Base-by-base conservation (phyloP, 225 moss, liverwort and hornwort genomes). In the Polytrichum formosum region DNA sequence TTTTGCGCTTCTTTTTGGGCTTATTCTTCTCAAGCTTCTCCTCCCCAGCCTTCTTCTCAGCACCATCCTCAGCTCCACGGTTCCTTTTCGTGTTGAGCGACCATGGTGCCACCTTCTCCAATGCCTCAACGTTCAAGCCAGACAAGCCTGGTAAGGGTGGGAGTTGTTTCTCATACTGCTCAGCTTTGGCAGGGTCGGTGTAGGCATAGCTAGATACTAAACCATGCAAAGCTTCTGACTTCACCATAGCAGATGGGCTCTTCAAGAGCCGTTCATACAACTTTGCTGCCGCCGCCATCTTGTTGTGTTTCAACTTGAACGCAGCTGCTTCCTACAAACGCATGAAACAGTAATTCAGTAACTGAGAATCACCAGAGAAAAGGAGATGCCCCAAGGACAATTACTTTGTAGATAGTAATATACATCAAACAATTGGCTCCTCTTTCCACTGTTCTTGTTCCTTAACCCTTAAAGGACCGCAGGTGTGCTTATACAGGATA, bases 291-390 rank as follows among this genome's bases (percentile, higher is more conserved):
- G 81, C 88, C 35, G 88, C 79, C 84, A 91, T 71, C 65, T 89
- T 94, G 25, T 88, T 90, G 85, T 98, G 91, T 65, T 85, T 94
- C 69, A 98, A 64, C 84, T 98, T 98, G 76, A 94, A 94, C n/a
- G 80, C 82, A 27, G 94, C 97, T 65, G 94, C 91, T 79, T 91
- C 91, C 80, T 90, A 82, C 58, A 58, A 23, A 16, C 46, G 4
- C 46, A 46, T 46, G 46, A 10, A 46, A 46, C 46, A 16, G 13
- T 0, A 35, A 13, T 13, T 46, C 46, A 46, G 35, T 35, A 29
- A 35, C 35, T 35, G 9, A 35, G 35, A 35, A 46, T 46, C 46
- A 16, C 46, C 10, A 46, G 3, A 46, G 46, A 46, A 16, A 46
- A 46, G 46, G 46, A 9, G 46, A 46, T 46, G 16, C 16, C 16